Conservation (phyloP, 2,329 filamentous ascomycete genomes). For the Fusarium sp. region DNA sequence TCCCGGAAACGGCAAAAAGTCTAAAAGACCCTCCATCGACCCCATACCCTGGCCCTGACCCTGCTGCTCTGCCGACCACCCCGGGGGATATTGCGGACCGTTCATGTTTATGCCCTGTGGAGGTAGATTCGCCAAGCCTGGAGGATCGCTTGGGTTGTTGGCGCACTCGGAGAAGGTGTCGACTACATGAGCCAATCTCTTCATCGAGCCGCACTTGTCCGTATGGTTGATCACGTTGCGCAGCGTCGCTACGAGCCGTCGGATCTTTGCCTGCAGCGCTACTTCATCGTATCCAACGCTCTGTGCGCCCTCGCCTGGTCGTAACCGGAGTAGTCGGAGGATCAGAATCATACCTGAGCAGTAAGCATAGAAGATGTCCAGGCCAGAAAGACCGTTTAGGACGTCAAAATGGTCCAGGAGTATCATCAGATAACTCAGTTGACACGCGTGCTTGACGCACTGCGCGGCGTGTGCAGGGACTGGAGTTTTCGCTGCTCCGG, state of each 20-base stretch:
- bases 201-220: conserved; percentile 51
- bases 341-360: conserved; percentile 51
- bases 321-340: conserved; percentile 25
- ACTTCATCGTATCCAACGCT: conserved; percentile 10
- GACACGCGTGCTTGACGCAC: conserved; percentile 50
- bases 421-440: conserved; percentile 50
- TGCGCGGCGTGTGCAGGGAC: conserved; percentile 15
- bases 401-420: conserved; percentile 52
- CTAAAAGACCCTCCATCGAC: conserved; percentile 36
- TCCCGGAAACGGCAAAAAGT: conserved; percentile 31
- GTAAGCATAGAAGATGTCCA: conserved; percentile 55
- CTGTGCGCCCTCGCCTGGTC: conserved; percentile 2
- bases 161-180: conserved; percentile 48
- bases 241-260: conserved; percentile 21
- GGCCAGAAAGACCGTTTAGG: conserved; percentile 52
- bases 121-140: neutral
- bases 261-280: conserved; percentile 22
- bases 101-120: conserved; percentile 15
- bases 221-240: conserved; percentile 42
- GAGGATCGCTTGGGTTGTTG: conserved; percentile 25
- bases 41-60: conserved; percentile 14
- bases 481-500: neutral
- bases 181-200: conserved; percentile 47
- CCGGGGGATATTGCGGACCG: neutral
- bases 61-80: conserved; percentile 16